phyloP scores from a whole-genome alignment of 441 rosid genomes.

The Gossypium gossypioides region DNA sequence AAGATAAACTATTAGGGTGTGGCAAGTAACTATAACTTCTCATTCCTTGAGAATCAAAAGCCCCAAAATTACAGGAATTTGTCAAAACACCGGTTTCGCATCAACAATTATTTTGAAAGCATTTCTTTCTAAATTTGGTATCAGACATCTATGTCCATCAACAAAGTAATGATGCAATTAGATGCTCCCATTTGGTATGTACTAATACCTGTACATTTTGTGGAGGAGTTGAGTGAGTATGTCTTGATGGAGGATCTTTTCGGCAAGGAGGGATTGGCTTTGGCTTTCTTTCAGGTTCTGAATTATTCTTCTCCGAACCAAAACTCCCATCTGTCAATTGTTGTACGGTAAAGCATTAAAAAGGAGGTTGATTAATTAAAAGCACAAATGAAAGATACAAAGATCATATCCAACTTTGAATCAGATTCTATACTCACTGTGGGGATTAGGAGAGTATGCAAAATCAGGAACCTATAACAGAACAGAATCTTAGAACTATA shows the following conservation, averaged over 20 bases:
- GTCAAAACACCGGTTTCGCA: background rate
- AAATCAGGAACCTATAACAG: slow-evolving; percentile 11
- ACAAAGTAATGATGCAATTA: slow-evolving; percentile 17
- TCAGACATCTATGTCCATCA: background rate
- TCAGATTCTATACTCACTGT: slow-evolving; percentile 30
- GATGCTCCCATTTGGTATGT: background rate
- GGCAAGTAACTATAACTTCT: background rate
- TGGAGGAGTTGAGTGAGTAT: slow-evolving; percentile 36
- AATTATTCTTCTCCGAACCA: slow-evolving; percentile 63
- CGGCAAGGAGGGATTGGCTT: slow-evolving; percentile 35
- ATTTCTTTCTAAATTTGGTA: background rate
- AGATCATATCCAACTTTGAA: slow-evolving; percentile 27
- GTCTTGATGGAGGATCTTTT: slow-evolving; percentile 45
- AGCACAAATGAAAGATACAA: slow-evolving; percentile 11
- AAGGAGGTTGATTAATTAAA: slow-evolving; percentile 12
- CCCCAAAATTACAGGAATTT: background rate
- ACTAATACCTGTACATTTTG: slow-evolving; percentile 22
- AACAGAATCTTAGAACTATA: slow-evolving; percentile 9
- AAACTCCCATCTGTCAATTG: slow-evolving; percentile 56
- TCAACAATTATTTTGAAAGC: background rate
- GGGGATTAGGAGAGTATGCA: slow-evolving; percentile 10
- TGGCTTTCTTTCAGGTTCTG: slow-evolving; percentile 58
- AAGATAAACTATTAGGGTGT: background rate
- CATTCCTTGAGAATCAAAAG: background rate
- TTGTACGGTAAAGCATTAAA: background rate